Base-by-base conservation (phyloP, 2,329 filamentous ascomycete genomes). In the Metarhizium robertsii region DNA sequence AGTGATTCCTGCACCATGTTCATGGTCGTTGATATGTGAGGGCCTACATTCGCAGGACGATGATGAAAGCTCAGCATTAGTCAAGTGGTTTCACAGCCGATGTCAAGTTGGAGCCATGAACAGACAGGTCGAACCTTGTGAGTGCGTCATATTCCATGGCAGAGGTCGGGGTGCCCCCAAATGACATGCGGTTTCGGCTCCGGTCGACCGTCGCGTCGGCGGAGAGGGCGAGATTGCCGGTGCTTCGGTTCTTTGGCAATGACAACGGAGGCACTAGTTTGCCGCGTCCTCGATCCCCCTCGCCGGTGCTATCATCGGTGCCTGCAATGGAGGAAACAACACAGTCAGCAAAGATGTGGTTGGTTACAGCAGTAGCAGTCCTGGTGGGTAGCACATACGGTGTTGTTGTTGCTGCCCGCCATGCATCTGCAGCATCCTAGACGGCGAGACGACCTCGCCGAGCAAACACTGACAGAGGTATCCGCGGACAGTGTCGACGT, bases 1-100 rank as follows among this genome's bases (percentile, higher is more conserved):
- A 55, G 90, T 95, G 48, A 87, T 80, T 54, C 90, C 90, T 60
- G 94, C 75, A 63, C 90, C 90, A 78, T 94, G 88, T 66, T 95
- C 91, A 73, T 92, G 90, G 72, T 92, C 91, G 61, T 84, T 79
- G 68, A 95, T 81, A 67, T 95, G 81, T 66, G 90, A 84, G 66
- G 89, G 90, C 76, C 90, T 95, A 69, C 54, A 64, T 29, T 20
- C 18, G 29, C 20, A 48, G 18, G 30, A 29, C 45, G 14, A 14
- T 10, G 45, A 48, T 30, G 20, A 29, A 6, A 29, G 20, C 25
- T 16, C 25, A 6, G 45, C 20, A 30, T 48, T 48, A 48, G 45
- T 18, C 10, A 30, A 51, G n/a, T 18, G 32, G 16, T 20, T 36
- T 16, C 20, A 38, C 32, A 50, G 34, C 25, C 40, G 18, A 20